Conservation (phyloP, 2,329 filamentous ascomycete genomes). For the Sclerotiophoma versabilis region DNA sequence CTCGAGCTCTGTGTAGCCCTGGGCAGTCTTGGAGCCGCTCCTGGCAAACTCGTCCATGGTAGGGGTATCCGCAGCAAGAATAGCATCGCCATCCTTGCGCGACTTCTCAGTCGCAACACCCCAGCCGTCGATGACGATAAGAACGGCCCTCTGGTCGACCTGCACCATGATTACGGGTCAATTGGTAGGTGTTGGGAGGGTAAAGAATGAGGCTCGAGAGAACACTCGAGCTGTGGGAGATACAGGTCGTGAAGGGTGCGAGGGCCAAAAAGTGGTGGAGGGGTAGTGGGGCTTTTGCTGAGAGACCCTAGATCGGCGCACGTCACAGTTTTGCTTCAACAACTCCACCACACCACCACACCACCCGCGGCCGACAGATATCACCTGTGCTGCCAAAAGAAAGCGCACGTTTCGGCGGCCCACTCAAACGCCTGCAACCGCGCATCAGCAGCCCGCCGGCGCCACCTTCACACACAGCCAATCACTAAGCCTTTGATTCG, state of each 20-base stretch:
- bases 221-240: slow-evolving; percentile 2
- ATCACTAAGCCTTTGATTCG: slow-evolving; percentile 22
- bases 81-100: slow-evolving; percentile 90
- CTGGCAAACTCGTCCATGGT: slow-evolving; percentile 87
- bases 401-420: slow-evolving; percentile 4
- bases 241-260: slow-evolving; percentile 1
- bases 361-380: slow-evolving; percentile 34
- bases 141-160: slow-evolving; percentile 72
- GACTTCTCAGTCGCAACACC: slow-evolving; percentile 83
- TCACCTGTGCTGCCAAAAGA: slow-evolving; percentile 14
- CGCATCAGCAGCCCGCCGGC: slow-evolving; percentile 4
- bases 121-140: slow-evolving; percentile 99
- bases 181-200: slow-evolving; percentile 14
- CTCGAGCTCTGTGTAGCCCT: slow-evolving; percentile 91
- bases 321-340: slow-evolving; percentile 32
- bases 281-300: slow-evolving; percentile 36
- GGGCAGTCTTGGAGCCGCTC: slow-evolving; percentile 71
- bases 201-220: slow-evolving; percentile 5
- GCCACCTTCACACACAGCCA: slow-evolving; percentile 22
- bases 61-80: slow-evolving; percentile 89
- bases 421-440: slow-evolving; percentile 4
- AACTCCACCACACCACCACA: slow-evolving; percentile 21
- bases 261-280: slow-evolving; percentile 15
- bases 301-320: slow-evolving; percentile 19
- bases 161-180: slow-evolving; percentile 63